phyloP scores from a whole-genome alignment of 371 early-diverging fungal species.

The Mucor piriformis region DNA sequence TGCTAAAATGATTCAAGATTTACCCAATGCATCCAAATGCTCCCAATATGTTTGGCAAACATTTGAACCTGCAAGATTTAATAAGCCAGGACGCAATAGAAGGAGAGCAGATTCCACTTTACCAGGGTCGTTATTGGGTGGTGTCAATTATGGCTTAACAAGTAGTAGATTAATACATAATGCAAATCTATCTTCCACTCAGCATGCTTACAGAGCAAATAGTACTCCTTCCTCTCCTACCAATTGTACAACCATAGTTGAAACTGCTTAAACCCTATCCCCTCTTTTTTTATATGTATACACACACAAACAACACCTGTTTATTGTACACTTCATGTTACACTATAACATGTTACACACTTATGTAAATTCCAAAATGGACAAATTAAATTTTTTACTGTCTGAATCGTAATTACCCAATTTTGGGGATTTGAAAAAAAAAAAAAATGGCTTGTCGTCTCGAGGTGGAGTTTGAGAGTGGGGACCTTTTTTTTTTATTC shows the following conservation, averaged over 20 bases:
- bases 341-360: too few relatives aligned
- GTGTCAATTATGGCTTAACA: constrained; percentile 48
- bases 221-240: constrained; percentile 4
- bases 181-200: constrained; percentile 17
- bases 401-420: too few relatives aligned
- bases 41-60: constrained; percentile 76
- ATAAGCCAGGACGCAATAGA: constrained; percentile 49
- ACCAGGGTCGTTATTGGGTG: constrained; percentile 36
- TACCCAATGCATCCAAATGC: constrained; percentile 81
- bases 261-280: neutral
- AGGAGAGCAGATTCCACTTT: constrained; percentile 42
- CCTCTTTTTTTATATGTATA: neutral
- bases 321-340: too few relatives aligned
- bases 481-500: too few relatives aligned
- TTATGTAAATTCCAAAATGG: too few relatives aligned
- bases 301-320: too few relatives aligned
- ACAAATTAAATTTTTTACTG: too few relatives aligned
- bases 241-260: neutral
- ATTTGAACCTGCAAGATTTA: constrained; percentile 57
- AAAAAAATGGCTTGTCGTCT: too few relatives aligned
- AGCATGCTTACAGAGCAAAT: constrained; percentile 12
- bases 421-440: too few relatives aligned
- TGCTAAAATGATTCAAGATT: constrained; percentile 88
- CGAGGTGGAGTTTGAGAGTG: too few relatives aligned
- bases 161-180: constrained; percentile 32